Base-by-base conservation (phyloP, 257 asterid species). In the Fraxinus cuspidata region DNA sequence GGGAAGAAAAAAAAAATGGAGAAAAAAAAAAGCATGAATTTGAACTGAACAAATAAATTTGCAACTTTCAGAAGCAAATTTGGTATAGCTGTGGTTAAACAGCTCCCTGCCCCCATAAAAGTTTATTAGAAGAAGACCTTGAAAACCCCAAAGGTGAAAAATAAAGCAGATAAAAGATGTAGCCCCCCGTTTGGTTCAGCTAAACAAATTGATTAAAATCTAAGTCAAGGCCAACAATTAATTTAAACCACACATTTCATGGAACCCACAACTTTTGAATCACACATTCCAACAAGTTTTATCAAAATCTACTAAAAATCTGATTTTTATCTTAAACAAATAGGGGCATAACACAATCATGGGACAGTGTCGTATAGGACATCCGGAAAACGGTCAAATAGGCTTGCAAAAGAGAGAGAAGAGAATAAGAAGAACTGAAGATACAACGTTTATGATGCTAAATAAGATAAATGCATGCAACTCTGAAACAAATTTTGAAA, bases 21-120 rank as follows among this genome's bases (percentile, higher is more conserved):
- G n/a, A 23, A 29, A 76, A 72, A 71, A 31, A 7, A 53, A 23
- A 34, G 49, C 80, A 47, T 35, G 47, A 74, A 38, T 73, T 23
- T 34, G 21, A 78, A 68, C 74, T 47, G 35, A 32, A 77, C 32
- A 60, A 67, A 78, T 63, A 63, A 27, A 23, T 27, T 23, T 27
- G 35, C 69, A 27, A 63, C 7, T 23, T 27, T 63, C 34, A 63
- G 69, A 23, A 63, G 12, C 69, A 27, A 19, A 63, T 23, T 63
- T 3, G 18, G 31, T 63, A 63, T 3, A 63, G 28, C 15, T 9
- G 6, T 12, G 34, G 18, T 63, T 63, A 63, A 23, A 63, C 35
- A 3, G 69, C 31, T 58, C 35, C 69, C 69, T n/a, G 19, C 18
- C 68, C 34, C 47, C 67, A 77, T 68, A 19, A 37, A 25, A 25